Conservation (phyloP, 2,329 filamentous ascomycete species). For the Penicillium sp. region DNA sequence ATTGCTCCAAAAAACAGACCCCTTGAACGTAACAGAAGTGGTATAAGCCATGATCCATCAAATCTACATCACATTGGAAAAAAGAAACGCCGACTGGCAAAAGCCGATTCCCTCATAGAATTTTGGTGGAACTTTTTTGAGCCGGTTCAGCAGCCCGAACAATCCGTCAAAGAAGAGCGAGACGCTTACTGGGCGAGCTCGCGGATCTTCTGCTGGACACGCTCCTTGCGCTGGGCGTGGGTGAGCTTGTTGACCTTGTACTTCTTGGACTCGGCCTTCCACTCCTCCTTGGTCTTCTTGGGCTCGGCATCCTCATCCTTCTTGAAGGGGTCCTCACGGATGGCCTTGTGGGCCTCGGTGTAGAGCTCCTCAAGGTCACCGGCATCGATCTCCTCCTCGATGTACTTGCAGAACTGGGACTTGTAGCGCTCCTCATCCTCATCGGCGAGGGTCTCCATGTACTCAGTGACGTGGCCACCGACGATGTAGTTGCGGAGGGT, state of each 20-base stretch:
- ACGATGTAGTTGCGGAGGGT: constrained; percentile 99
- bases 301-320: constrained; percentile 70
- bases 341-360: constrained; percentile 88
- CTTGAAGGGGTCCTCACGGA: constrained; percentile 98
- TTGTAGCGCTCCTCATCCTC: constrained; percentile 99
- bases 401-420: constrained; percentile 96
- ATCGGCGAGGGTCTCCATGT: constrained; percentile 99
- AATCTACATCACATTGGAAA: constrained; percentile 25
- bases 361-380: constrained; percentile 97
- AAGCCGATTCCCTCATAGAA: constrained; percentile 27
- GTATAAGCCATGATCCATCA: constrained; percentile 31
- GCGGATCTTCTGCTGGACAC: constrained; percentile 88
- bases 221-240: constrained; percentile 77
- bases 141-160: constrained; percentile 13
- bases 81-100: constrained; percentile 25
- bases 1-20: constrained; percentile 26
- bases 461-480: constrained; percentile 96
- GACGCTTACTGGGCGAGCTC: constrained; percentile 56
- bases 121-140: constrained; percentile 26
- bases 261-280: constrained; percentile 94
- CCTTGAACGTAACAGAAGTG: constrained; percentile 26
- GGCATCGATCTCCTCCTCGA: constrained; percentile 93
- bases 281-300: constrained; percentile 97
- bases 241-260: constrained; percentile 73
- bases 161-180: constrained; percentile 22